A percentile compares a stretch with the other conserved stretches of the same genome.
Evolutionary conservation across 495 filamentous ascomycete genomes (phyloP).

Genomic region (Hypomontagnella monticulosa): DNA sequence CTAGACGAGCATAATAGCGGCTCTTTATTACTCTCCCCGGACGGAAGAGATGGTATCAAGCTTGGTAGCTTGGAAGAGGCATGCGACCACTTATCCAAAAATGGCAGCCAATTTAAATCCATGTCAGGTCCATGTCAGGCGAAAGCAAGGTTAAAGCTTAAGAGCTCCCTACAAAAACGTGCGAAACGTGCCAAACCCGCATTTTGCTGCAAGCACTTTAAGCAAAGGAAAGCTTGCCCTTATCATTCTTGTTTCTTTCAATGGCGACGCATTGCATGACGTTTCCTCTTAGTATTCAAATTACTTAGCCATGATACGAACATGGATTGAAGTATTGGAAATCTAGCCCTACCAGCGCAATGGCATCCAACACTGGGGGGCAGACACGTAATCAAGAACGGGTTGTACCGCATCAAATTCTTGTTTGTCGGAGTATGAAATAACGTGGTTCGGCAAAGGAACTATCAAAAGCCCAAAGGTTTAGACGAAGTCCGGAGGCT

Average conservation of each 20-base stretch:
- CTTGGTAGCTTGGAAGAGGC: conserved; percentile 1
- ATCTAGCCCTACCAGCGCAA: no score
- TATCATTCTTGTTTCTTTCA: not conserved
- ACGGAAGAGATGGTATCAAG: not conserved
- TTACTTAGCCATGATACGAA: no score
- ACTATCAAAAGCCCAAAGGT: not conserved
- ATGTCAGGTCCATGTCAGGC: conserved; percentile 32
- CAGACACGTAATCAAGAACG: no score
- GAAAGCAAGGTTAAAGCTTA: conserved; percentile 16
- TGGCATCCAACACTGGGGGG: no score
- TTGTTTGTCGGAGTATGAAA: not conserved
- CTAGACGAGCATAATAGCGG: not conserved
- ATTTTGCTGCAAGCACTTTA: conserved; percentile 41
- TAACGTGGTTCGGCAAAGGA: not conserved
- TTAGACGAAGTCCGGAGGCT: not conserved
- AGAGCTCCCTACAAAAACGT: not conserved
- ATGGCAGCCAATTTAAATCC: conserved; percentile 41
- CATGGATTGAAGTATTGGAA: no score
- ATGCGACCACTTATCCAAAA: conserved; percentile 19
- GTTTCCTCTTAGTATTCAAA: no score
- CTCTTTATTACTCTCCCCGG: conserved; percentile 19
- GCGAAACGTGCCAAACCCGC: conserved; percentile 33
- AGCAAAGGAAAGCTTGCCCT: conserved; percentile 13
- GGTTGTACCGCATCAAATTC: no score
- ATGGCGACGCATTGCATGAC: no score